A percentile compares a stretch with the other conserved stretches of the same genome.
Conservation (phyloP, 371 early-diverging fungal genomes). For the Saksenaea vasiformis region DNA sequence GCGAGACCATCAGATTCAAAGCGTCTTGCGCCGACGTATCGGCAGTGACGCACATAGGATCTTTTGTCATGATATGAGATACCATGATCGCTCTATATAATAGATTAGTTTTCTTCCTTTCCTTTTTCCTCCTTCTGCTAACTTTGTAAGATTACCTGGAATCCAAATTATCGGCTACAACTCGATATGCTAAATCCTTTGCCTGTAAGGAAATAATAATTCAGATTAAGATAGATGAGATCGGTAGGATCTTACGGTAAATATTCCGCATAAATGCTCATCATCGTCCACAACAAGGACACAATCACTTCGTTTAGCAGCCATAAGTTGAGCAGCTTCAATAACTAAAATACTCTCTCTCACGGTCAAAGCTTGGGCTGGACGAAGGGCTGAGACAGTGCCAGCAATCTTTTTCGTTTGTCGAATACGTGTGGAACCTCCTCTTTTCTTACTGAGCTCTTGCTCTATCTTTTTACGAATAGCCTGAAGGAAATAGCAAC, state of each 20-base stretch:
- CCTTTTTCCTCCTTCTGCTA: background rate
- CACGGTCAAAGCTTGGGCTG: slow-evolving; percentile 90
- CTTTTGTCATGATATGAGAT: slow-evolving; percentile 87
- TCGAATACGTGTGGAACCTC: slow-evolving; percentile 32
- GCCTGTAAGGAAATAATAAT: slow-evolving; percentile 15
- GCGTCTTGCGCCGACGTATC: slow-evolving; percentile 89
- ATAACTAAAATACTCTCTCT: slow-evolving; percentile 85
- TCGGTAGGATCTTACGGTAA: slow-evolving; percentile 59
- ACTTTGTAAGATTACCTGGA: slow-evolving; percentile 17
- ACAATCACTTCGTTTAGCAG: slow-evolving; percentile 95
- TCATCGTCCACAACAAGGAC: slow-evolving; percentile 90
- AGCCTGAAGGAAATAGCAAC: slow-evolving; percentile 46
- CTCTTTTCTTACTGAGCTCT: slow-evolving; percentile 68
- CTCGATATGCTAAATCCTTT: slow-evolving; percentile 33
- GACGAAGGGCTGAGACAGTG: slow-evolving; percentile 92
- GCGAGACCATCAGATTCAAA: slow-evolving; percentile 90
- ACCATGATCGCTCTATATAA: slow-evolving; percentile 54
- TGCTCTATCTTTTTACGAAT: slow-evolving; percentile 81
- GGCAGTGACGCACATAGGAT: slow-evolving; percentile 85
- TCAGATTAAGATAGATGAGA: background rate
- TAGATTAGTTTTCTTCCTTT: background rate
- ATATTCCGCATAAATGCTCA: slow-evolving; percentile 91
- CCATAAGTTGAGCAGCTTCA: slow-evolving; percentile 97
- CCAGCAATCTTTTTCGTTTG: slow-evolving; percentile 64
- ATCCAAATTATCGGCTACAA: slow-evolving; percentile 29